Percentiles rank a stretch among this genome's conserved stretches.
phyloP scores from a whole-genome alignment of 345 rosid species.

The Boechera stricta region DNA sequence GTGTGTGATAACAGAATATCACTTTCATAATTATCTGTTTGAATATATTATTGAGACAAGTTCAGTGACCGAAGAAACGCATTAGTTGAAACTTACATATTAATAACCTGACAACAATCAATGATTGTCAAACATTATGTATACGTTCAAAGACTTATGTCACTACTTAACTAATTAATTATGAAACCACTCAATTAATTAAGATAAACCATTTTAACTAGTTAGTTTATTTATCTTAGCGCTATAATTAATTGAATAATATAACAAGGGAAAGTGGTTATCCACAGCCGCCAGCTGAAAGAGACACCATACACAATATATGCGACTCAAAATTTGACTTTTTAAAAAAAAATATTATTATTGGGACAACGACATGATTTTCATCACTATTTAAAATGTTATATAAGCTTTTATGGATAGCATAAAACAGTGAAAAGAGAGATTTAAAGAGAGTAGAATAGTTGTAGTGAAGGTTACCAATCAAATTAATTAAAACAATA shows the following conservation, averaged over 20 bases:
- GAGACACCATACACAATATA: conserved; percentile 28
- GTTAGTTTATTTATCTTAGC: not conserved
- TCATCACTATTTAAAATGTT: too few species aligned
- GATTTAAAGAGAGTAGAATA: too few species aligned
- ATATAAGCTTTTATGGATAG: too few species aligned
- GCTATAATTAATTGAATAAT: conserved; percentile 16
- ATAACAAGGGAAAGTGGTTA: conserved; percentile 1
- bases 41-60: conserved; percentile 16
- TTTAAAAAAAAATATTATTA: too few species aligned
- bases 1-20: conserved; percentile 36
- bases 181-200: conserved; percentile 19
- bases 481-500: not conserved
- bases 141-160: conserved; percentile 28
- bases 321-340: conserved; percentile 34
- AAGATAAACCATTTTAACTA: not conserved
- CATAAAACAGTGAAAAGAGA: too few species aligned
- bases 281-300: conserved; percentile 39
- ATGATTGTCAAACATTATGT: conserved; percentile 19
- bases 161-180: conserved; percentile 24
- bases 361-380: too few species aligned
- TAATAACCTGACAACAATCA: conserved; percentile 29
- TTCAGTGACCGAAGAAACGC: conserved; percentile 32
- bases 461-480: not conserved
- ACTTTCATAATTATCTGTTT: conserved; percentile 28
- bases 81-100: conserved; percentile 44